These are phyloP conservation scores for Cryptosporidium felis DNA, from an alignment of 169 alveolate species.

Conservation along the genomic window DNA sequence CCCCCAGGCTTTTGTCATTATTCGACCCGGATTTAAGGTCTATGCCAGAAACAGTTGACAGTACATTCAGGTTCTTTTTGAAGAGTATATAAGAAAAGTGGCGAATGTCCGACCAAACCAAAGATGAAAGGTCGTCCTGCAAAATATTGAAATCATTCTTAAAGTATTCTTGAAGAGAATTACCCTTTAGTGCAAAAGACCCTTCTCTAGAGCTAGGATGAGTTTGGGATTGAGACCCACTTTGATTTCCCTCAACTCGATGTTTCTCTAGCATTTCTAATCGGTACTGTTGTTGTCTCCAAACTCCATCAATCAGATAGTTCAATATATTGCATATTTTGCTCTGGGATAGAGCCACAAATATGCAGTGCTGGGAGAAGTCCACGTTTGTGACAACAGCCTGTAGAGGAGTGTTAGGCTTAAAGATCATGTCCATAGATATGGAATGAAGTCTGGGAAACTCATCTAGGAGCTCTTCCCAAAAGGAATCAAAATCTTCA, in stretches of 20 bases:
- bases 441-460: constrained; percentile 5
- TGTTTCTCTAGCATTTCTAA: constrained; percentile 1
- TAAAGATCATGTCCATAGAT: constrained; percentile 1
- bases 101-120: constrained; percentile 62
- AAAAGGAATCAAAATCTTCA: constrained; percentile 54
- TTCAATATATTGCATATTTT: constrained; percentile 32
- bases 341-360: constrained; percentile 34
- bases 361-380: constrained; percentile 44
- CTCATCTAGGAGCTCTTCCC: constrained; percentile 65
- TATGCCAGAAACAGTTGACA: constrained; percentile 5
- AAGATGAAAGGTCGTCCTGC: constrained; percentile 32
- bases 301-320: constrained; percentile 18
- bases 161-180: neutral
- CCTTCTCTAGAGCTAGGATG: neutral
- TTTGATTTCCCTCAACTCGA: neutral
- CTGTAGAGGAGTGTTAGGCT: constrained; percentile 38
- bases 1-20: neutral
- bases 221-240: neutral
- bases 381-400: constrained; percentile 52
- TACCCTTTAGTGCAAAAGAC: neutral
- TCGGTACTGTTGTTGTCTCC: constrained; percentile 61
- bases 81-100: constrained; percentile 42
- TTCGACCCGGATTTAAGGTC: neutral
- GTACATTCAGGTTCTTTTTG: constrained; percentile 45
- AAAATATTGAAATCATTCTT: constrained; percentile 18